Evolutionary conservation across 192 early-diverging fungal genomes (phyloP).

Genomic region (Coemansia sp.): DNA sequence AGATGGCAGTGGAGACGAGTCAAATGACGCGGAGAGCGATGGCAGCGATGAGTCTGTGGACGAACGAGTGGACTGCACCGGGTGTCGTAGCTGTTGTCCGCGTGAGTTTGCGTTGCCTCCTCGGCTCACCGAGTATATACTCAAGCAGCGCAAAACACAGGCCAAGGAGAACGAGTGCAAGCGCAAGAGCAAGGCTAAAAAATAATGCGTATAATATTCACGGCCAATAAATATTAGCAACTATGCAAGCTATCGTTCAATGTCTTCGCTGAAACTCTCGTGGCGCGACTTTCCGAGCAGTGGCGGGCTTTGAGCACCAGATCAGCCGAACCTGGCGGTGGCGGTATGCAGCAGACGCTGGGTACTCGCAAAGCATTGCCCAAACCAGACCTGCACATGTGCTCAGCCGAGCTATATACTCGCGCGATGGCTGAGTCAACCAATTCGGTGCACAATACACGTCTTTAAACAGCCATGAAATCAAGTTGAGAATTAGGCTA

Average conservation of each 20-base stretch:
- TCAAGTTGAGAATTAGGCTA: background rate
- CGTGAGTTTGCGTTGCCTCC: slow-evolving; percentile 42
- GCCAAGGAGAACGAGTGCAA: background rate
- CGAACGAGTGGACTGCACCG: background rate
- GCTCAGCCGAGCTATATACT: background rate
- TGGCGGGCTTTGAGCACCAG: background rate
- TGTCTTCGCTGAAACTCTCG: background rate
- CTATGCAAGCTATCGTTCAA: background rate
- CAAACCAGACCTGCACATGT: background rate
- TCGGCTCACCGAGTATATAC: slow-evolving; percentile 21
- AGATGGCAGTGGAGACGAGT: background rate
- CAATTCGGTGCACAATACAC: background rate
- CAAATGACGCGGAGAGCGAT: background rate
- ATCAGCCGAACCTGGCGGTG: background rate
- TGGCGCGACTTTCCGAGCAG: background rate
- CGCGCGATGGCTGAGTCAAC: background rate
- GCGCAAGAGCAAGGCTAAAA: slow-evolving; percentile 10
- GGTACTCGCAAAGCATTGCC: background rate
- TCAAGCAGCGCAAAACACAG: slow-evolving; percentile 33
- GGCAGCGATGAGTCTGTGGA: slow-evolving; percentile 5
- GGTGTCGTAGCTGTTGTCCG: slow-evolving; percentile 21
- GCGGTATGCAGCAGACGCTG: background rate
- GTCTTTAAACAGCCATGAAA: background rate
- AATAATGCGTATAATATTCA: background rate
- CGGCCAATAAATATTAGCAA: background rate